phyloP scores from a whole-genome alignment of 129 eudicot genomes.

The Heracleum sosnowskyi region DNA sequence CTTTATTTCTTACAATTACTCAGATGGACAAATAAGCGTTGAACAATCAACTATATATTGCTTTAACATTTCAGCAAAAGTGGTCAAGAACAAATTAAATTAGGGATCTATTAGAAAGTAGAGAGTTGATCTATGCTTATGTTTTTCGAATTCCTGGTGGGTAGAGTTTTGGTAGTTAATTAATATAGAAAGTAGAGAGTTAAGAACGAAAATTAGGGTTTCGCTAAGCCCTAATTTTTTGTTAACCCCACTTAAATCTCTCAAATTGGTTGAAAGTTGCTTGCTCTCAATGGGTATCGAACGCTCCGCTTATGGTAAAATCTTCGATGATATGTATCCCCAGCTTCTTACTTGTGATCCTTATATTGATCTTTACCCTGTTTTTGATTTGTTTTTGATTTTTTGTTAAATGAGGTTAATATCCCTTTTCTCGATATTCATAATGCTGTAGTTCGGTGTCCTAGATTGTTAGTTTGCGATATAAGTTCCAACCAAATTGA shows the following conservation, averaged over 20 bases:
- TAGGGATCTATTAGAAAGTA: no score
- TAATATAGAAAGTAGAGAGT: no score
- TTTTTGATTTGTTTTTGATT: slow-evolving; percentile 66
- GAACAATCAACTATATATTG: no score
- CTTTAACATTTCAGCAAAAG: no score
- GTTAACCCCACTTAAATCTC: slow-evolving; percentile 54
- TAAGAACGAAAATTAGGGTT: no score
- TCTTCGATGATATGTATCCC: slow-evolving; percentile 72
- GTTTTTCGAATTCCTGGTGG: no score
- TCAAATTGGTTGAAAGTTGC: slow-evolving; percentile 51
- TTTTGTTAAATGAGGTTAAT: slow-evolving; percentile 51
- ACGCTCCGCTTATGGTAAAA: slow-evolving; percentile 57
- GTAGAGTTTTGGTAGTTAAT: no score
- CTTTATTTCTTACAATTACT: no score
- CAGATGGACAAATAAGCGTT: no score
- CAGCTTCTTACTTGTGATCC: slow-evolving; percentile 71
- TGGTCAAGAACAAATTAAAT: no score
- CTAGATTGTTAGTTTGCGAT: slow-evolving; percentile 56
- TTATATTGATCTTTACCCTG: slow-evolving; percentile 55
- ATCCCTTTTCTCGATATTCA: slow-evolving; percentile 47
- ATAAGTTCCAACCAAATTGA: no score
- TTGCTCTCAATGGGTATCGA: slow-evolving; percentile 63
- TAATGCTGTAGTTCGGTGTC: slow-evolving; percentile 51
- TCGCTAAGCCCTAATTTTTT: slow-evolving; percentile 82
- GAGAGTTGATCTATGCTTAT: no score